Base-by-base conservation (phyloP, 1,284 basidiomycete species). In the Lignosus rhinocerotis region DNA sequence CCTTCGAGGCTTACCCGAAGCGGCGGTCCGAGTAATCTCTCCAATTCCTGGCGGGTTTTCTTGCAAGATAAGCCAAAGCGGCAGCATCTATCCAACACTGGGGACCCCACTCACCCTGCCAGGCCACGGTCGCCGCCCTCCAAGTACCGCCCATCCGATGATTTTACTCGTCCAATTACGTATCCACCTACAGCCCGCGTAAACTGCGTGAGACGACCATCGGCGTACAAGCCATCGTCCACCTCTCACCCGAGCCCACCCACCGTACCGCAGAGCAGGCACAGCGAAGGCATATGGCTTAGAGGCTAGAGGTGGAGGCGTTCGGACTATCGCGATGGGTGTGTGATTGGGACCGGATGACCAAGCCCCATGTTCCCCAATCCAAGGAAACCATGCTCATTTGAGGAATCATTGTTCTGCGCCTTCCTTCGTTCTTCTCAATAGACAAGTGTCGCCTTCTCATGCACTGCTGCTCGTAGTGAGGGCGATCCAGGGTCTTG, bases 401-500 rank as follows among this genome's bases (percentile, higher is more conserved):
- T 61, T 34, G 47, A 61, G 62, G 39, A 64, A 46, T 51, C 42
- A 49, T 64, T 64, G 62, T 64, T 51, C 62, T 64, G 57, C 47
- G 41, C 52, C 36, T 43, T 34, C 34, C 39, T 53, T 45, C 42
- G 46, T 47, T 14, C 41, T 59, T 54, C 57, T 53, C 52, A 51
- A 43, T 38, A n/a, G 39, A 44, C 45, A 45, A 39, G 53, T 50
- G 53, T 45, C 42, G n/a, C 31, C 8, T 31, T 30, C 49, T 14
- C 25, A 32, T 41, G 50, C 21, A 34, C 17, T 41, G 51, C 38
- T 36, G n/a, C 39, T n/a, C 43, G 59, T 61, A 55, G 60, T 53
- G 62, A 64, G 55, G 59, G 55, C 47, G 51, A 63, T 63, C 32
- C 55, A 42, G 41, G 50, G 14, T 51, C 51, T 45, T 9, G 25